Percentiles rank a stretch among this genome's conserved stretches.
Evolutionary conservation across 2,329 filamentous ascomycete species (phyloP).

Genomic region (Aspergillus bombycis): DNA sequence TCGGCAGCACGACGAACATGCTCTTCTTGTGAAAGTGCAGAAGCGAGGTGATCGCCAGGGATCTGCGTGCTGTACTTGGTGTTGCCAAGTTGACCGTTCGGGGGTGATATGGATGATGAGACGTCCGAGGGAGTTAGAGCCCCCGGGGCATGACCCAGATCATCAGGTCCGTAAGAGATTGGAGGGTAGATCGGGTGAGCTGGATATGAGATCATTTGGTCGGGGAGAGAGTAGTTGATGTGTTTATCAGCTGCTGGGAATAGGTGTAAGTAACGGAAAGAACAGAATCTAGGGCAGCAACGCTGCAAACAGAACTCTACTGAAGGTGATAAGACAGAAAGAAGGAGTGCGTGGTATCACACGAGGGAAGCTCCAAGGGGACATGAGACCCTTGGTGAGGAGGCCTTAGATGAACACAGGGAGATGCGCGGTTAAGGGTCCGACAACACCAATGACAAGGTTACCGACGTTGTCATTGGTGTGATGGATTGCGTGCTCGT

Average conservation of each 20-base stretch:
- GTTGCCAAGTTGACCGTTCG: slow-evolving; percentile 44
- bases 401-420: slow-evolving; percentile 10
- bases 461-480: slow-evolving; percentile 35
- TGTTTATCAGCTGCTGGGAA: slow-evolving; percentile 34
- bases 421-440: slow-evolving; percentile 22
- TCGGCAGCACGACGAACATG: slow-evolving; percentile 74
- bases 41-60: slow-evolving; percentile 44
- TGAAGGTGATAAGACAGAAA: slow-evolving; percentile 15
- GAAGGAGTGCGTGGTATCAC: slow-evolving; percentile 13
- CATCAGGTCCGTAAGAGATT: slow-evolving; percentile 40
- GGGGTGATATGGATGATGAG: slow-evolving; percentile 46
- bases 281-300: slow-evolving; percentile 4
- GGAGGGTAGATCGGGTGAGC: slow-evolving; percentile 43
- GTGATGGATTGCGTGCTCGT: slow-evolving; percentile 42
- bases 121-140: slow-evolving; percentile 46
- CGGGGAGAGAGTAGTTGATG: slow-evolving; percentile 42
- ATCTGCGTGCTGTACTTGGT: slow-evolving; percentile 45
- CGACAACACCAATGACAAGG: slow-evolving; percentile 24
- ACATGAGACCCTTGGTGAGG: slow-evolving; percentile 14
- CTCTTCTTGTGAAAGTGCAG: slow-evolving; percentile 66
- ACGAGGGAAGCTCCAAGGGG: slow-evolving; percentile 13
- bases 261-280: slow-evolving; percentile 27
- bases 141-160: slow-evolving; percentile 38
- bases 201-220: slow-evolving; percentile 44
- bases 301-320: slow-evolving; percentile 13